Base-by-base conservation (phyloP, 2,329 filamentous ascomycete genomes). In the Plenodomus lindquistii region DNA sequence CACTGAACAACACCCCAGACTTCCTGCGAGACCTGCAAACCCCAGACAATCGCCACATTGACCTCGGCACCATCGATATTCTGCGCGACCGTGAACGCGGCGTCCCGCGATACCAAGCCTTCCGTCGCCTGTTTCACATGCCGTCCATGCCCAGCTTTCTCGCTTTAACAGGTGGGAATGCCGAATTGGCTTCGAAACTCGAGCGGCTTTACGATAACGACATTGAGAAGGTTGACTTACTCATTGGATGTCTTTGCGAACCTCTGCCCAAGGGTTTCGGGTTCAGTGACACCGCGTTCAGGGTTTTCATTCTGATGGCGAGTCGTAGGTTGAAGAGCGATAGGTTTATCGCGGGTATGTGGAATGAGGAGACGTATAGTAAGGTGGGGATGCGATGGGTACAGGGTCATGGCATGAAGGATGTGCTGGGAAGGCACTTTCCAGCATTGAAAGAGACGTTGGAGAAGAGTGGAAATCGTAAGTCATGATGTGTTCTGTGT, bases 241-340 rank as follows among this genome's bases (percentile, higher is more conserved):
- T 79, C 1, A 69, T 79, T 1, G 77, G 76, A 0, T 74, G 66
- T 22, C 72, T 73, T 24, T 66, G 70, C 37, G 77, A 79, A 55
- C 74, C 74, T 0, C 45, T 78, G 5, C 73, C 74, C 4, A 60
- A 71, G 24, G 77, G 76, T 0, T 79, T 79, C 42, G 77, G 76
- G 0, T 79, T 79, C 57, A 75, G 71, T 50, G 77, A 79, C 43
- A 79, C 76, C 2, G 76, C 76, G 2, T 79, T 79, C 52, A 59
- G 75, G 0, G 63, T 78, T 1, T 78, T 78, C 47, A 75, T 78
- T 31, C 51, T 77, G 1, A 78, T 78, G 75, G 76, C 75, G 1
- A 72, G 66, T 35, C 52, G 75, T 11, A 54, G 60, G 22, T 49
- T 77, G 16, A 78, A 77, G 67, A 76, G 73, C 16, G 75, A 78